Base-by-base conservation (phyloP, 1,284 basidiomycete genomes). In the Pulchroboletus neoregius region DNA sequence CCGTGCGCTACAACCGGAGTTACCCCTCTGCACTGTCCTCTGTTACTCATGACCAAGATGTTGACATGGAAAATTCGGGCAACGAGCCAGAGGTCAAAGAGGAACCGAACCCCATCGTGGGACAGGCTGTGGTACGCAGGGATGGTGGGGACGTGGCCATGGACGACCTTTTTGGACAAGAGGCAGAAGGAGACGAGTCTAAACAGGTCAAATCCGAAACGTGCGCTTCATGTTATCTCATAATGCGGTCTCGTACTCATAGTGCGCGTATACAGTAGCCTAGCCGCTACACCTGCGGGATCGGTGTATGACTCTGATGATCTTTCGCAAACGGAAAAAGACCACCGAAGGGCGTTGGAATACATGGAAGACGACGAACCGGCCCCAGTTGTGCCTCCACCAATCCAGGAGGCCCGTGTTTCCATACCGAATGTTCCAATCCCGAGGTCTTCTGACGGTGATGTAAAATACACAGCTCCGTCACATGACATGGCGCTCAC, bases 311-410 rank as follows among this genome's bases (percentile, higher is more conserved):
- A 75, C 39, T 80, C 78, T 6, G 86, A 88, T 47, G 78, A 78
- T 26, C 63, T 88, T n/a, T 76, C 84, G 9, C 78, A 82, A 13
- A 72, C 79, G 9, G 86, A 91, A 63, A 74, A 82, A 46, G 79
- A 80, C 53, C 76, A 75, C 36, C 74, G 88, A 51, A 77, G 78
- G 53, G 79, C 78, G 2, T 67, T 92, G 56, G 90, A 93, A 66
- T 93, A 93, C 60, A 81, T 76, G 55, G 90, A 93, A 65, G 85
- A 87, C 28, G 87, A 89, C 12, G 75, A 77, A 47, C 76, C 79
- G 2, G 71, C 68, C 20, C 78, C 79, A 46, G 72, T 76, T 22
- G 71, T 75, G 7, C 1, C 9, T n/a, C 76, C 76, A 26, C 64
- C 71, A 54, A 68, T 80, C 32, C 76, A 80, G 45, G 86, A 89